Evolutionary conservation across 2,329 filamentous ascomycete species (phyloP).

Genomic region (Ceratocystis variospora): DNA sequence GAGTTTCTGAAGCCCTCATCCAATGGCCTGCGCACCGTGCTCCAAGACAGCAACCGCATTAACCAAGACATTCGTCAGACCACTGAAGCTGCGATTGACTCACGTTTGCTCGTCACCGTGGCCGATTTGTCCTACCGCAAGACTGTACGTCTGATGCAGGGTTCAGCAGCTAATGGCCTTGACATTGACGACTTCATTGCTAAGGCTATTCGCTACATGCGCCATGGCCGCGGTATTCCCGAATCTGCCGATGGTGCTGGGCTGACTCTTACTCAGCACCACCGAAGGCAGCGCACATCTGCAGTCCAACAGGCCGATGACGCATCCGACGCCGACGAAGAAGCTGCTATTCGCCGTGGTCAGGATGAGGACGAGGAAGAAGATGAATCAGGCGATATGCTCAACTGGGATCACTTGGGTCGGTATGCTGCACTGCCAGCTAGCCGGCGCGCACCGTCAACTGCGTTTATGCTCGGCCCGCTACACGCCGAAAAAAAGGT

Average conservation of each 20-base stretch:
- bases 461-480: constrained; percentile 76
- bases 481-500: constrained; percentile 77
- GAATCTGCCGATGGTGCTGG: constrained; percentile 30
- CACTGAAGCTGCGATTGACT: constrained; percentile 78
- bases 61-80: constrained; percentile 69
- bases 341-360: constrained; percentile 24
- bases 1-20: constrained; percentile 56
- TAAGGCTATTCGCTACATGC: constrained; percentile 83
- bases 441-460: constrained; percentile 59
- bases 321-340: constrained; percentile 23
- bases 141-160: constrained; percentile 58
- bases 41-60: constrained; percentile 51
- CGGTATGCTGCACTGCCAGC: constrained; percentile 59
- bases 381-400: constrained; percentile 57
- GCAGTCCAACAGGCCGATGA: constrained; percentile 23
- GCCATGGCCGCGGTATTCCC: constrained; percentile 43
- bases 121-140: constrained; percentile 72
- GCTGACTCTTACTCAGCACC: constrained; percentile 37
- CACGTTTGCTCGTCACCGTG: constrained; percentile 66
- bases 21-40: constrained; percentile 48
- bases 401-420: constrained; percentile 80
- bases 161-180: constrained; percentile 58
- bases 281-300: constrained; percentile 28
- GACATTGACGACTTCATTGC: constrained; percentile 86
- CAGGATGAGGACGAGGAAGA: constrained; percentile 33